Evolutionary conservation across 2,329 filamentous ascomycete species (phyloP).

Genomic region (Nigrospora osmanthi): DNA sequence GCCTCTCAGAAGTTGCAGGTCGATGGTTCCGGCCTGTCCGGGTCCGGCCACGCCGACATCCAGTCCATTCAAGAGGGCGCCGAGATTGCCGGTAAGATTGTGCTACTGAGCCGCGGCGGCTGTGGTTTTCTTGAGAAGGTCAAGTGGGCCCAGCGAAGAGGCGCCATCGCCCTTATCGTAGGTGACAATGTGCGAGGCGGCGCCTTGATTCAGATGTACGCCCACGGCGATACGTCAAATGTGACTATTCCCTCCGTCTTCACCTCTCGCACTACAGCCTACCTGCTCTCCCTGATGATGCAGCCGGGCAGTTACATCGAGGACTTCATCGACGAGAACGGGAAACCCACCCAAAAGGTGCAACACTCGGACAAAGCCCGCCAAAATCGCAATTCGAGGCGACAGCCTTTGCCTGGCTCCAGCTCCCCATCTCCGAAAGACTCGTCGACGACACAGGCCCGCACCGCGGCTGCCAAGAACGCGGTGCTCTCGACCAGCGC

Average conservation of each 20-base stretch:
- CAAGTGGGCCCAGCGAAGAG: conserved; percentile 90
- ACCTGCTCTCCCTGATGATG: conserved; percentile 81
- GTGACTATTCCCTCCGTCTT: conserved; percentile 91
- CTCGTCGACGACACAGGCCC: conserved; percentile 17
- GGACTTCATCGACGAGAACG: conserved; percentile 51
- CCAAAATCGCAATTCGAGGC: conserved; percentile 24
- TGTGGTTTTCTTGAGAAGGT: conserved; percentile 97
- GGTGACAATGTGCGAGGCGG: conserved; percentile 88
- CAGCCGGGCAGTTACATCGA: conserved; percentile 60
- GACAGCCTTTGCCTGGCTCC: conserved; percentile 17
- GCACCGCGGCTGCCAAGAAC: conserved; percentile 16
- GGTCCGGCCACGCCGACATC: conserved; percentile 71
- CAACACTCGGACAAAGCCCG: conserved; percentile 36
- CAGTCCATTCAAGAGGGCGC: conserved; percentile 85
- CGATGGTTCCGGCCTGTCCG: conserved; percentile 24
- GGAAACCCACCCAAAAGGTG: conserved; percentile 45
- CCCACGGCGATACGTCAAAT: conserved; percentile 91
- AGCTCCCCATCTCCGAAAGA: conserved; percentile 16
- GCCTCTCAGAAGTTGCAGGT: conserved; percentile 20
- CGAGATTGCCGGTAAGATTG: conserved; percentile 89
- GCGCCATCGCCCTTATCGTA: conserved; percentile 83
- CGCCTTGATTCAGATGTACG: conserved; percentile 93
- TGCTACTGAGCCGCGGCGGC: conserved; percentile 82
- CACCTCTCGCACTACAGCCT: conserved; percentile 89
- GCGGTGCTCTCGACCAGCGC: conserved; percentile 6